phyloP scores from a whole-genome alignment of 345 rosid species.

The Salix suchowensis region DNA sequence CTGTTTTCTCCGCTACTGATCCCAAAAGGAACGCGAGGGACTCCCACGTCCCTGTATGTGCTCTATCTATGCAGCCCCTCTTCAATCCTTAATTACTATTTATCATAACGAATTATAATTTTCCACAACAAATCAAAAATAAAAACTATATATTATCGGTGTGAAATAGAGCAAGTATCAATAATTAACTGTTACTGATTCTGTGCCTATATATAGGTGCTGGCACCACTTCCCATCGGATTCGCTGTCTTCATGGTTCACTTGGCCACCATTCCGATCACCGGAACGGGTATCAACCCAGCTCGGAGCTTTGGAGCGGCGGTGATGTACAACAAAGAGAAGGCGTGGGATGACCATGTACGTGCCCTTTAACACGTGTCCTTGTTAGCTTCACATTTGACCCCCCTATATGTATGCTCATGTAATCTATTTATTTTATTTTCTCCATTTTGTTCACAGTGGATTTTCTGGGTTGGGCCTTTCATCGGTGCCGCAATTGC shows the following conservation, averaged over 20 bases:
- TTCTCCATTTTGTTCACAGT: constrained; percentile 16
- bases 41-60: constrained; percentile 43
- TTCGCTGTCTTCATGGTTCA: constrained; percentile 50
- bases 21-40: constrained; percentile 47
- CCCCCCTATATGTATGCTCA: not conserved
- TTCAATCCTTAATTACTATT: no score
- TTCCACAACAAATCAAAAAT: no score
- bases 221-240: constrained; percentile 48
- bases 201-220: constrained; percentile 14
- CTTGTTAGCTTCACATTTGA: not conserved
- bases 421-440: not conserved
- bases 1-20: constrained; percentile 45
- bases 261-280: constrained; percentile 42
- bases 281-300: constrained; percentile 46
- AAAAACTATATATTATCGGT: no score
- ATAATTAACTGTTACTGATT: not conserved
- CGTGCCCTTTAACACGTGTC: not conserved
- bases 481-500: constrained; percentile 45
- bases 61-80: not conserved
- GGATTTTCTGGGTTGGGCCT: constrained; percentile 54
- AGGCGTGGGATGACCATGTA: constrained; percentile 49
- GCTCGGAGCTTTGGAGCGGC: constrained; percentile 48
- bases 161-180: no score
- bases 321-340: constrained; percentile 28
- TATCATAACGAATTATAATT: no score